Conservation (phyloP, 2,329 filamentous ascomycete genomes). For the Cladophialophora yegresii region DNA sequence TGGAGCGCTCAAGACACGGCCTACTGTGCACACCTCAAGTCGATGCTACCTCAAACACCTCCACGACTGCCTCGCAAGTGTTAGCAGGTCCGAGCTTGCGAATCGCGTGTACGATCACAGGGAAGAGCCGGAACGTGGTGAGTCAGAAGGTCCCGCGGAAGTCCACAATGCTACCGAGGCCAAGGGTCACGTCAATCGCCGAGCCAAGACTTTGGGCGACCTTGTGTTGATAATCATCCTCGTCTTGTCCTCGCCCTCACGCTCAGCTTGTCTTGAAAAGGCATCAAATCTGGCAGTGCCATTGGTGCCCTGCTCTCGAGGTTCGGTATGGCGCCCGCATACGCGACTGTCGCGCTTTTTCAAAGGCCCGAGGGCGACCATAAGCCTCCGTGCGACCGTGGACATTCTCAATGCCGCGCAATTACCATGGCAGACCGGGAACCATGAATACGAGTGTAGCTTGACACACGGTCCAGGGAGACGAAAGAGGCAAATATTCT, state of each 20-base stretch:
- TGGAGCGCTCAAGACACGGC: not conserved
- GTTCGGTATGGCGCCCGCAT: not conserved
- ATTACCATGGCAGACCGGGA: not conserved
- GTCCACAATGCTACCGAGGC: not conserved
- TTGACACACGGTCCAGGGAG: not conserved
- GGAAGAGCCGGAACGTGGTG: not conserved
- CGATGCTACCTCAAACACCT: conserved; percentile 4
- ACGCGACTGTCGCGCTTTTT: not conserved
- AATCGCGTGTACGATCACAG: not conserved
- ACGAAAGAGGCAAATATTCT: not conserved
- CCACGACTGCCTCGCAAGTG: not conserved
- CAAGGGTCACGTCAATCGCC: conserved; percentile 7
- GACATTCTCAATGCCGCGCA: not conserved
- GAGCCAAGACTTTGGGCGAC: not conserved
- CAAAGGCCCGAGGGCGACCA: not conserved
- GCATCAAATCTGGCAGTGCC: not conserved
- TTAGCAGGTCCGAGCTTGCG: not conserved
- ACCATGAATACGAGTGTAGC: not conserved
- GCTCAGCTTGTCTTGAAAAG: conserved; percentile 1
- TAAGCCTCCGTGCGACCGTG: not conserved
- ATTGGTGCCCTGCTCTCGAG: conserved; percentile 5
- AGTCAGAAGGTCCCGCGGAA: conserved; percentile 10
- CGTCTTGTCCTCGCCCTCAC: not conserved
- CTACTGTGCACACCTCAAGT: not conserved
- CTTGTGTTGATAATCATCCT: not conserved